A percentile compares a stretch with the other conserved stretches of the same genome.
These are phyloP conservation scores for Suillus tomentosus DNA, from an alignment of 768 basidiomycete genomes.

Conservation along the genomic window DNA sequence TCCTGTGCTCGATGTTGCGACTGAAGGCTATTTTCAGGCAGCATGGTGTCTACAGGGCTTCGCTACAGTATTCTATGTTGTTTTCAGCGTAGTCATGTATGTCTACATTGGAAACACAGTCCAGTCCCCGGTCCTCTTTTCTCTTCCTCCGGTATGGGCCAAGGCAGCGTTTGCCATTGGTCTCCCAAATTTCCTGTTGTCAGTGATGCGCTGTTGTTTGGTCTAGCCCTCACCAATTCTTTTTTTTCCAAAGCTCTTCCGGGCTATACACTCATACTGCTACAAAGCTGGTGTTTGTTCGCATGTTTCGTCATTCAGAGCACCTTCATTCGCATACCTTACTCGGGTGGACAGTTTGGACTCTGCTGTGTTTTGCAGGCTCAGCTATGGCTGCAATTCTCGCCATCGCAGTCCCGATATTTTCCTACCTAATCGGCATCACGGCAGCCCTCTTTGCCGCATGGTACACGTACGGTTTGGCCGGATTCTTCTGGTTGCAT, in stretches of 20 bases:
- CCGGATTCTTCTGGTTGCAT: conserved; percentile 56
- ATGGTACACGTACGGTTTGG: conserved; percentile 57
- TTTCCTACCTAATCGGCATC: conserved; percentile 55
- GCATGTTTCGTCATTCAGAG: conserved; percentile 47
- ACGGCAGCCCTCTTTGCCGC: conserved; percentile 55
- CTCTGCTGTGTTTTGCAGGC: conserved; percentile 39
- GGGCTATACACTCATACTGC: conserved; percentile 53
- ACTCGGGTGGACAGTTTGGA: conserved; percentile 53
- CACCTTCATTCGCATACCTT: conserved; percentile 54
- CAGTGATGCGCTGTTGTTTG: conserved; percentile 14
- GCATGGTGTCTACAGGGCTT: conserved; percentile 59
- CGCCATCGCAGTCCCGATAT: conserved; percentile 54
- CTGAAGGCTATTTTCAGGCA: conserved; percentile 33
- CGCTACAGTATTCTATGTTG: conserved; percentile 49
- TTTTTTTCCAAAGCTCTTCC: conserved; percentile 36
- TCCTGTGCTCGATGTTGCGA: background rate
- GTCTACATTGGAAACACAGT: conserved; percentile 50
- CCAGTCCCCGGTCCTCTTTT: conserved; percentile 47
- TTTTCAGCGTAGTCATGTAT: conserved; percentile 50
- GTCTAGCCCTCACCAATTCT: background rate
- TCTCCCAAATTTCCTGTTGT: conserved; percentile 54
- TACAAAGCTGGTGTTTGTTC: conserved; percentile 56
- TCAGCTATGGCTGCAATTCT: conserved; percentile 46
- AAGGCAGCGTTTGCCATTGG: conserved; percentile 53
- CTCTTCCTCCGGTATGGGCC: conserved; percentile 50